Conservation (phyloP, 495 filamentous ascomycete species). For the Aspergillus baeticus region DNA sequence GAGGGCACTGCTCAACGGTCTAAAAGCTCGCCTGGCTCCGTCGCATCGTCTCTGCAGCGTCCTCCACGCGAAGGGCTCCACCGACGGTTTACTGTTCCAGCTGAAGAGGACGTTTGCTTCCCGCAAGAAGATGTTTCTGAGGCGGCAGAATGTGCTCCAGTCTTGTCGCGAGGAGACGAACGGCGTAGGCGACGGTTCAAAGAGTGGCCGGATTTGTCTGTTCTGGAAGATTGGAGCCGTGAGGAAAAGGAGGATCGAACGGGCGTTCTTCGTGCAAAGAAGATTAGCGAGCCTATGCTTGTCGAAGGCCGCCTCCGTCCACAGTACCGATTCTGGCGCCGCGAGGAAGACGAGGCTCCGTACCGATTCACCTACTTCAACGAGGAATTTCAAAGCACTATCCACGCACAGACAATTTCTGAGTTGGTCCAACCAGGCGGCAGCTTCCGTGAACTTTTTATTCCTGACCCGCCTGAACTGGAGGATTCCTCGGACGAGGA, state of each 20-base stretch:
- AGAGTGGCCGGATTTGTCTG: conserved; percentile 67
- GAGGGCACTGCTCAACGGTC: conserved; percentile 44
- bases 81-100: conserved; percentile 53
- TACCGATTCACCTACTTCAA: conserved; percentile 99
- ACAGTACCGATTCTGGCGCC: conserved; percentile 76
- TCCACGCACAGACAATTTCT: conserved; percentile 92
- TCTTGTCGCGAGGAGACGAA: conserved; percentile 40
- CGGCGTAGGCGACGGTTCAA: conserved; percentile 54
- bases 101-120: conserved; percentile 91
- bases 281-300: conserved; percentile 88
- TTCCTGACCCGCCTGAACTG: conserved; percentile 66
- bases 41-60: conserved; percentile 30
- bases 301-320: conserved; percentile 85
- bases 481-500: conserved; percentile 65
- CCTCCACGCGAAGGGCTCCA: conserved; percentile 37
- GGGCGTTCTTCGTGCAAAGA: conserved; percentile 85
- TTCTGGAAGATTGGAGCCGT: conserved; percentile 86
- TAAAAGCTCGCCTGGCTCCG: conserved; percentile 28
- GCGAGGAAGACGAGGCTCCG: conserved; percentile 83
- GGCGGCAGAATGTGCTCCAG: conserved; percentile 66
- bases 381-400: conserved; percentile 89
- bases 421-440: conserved; percentile 83
- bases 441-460: conserved; percentile 82
- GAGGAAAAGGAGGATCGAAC: conserved; percentile 89
- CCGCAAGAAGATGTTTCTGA: conserved; percentile 77